Evolutionary conservation across 2,329 filamentous ascomycete genomes (phyloP), one percentile per base, ranked within the genome.

Genomic region (Blastomyces silverae): DNA sequence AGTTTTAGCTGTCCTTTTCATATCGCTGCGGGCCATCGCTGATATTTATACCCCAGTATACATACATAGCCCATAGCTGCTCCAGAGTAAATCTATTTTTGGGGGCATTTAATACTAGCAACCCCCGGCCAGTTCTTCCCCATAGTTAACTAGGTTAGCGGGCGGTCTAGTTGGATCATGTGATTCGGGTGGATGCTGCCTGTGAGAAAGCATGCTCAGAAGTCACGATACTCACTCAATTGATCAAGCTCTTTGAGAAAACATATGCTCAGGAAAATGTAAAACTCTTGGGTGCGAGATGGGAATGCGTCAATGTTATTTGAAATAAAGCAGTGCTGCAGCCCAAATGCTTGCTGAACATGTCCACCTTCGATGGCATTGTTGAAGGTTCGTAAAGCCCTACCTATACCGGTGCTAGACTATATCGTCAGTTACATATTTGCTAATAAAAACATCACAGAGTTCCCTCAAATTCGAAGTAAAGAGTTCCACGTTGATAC

Each of bases 281-380:
- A 28, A 25, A 53, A 0, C 15, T 7, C 13, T 53, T 37, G 34
- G 13, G 13, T 28, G 13, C n/a, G 5, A 53, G 50, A 15, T 39
- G 34, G 8, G 15, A 37, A 56, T 22, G 20, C 28, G 5, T 8
- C 15, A 10, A 37, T 56, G 53, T 31, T 37, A 37, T 17, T 56
- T n/a, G 17, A 53, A 31, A 17, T 20, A 11, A 34, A 56, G n/a
- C 10, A 13, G 8, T 50, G 28, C 20, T n/a, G 15, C 58, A 20
- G 44, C 15, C 44, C 15, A 61, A 48, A 20, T 34, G 57, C 50
- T 42, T 7, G 10, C 20, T 25, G 57, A 64, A 48, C 15, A 75
- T 75, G 73, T 75, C 73, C 59, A 75, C 73, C 15, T 75, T 75
- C 64, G 70, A 75, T 67, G 73, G 73, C 13, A 66, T 74, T 48